These are phyloP conservation scores for Tephrocybe sp. DNA, from an alignment of 768 basidiomycete genomes.

Conservation along the genomic window DNA sequence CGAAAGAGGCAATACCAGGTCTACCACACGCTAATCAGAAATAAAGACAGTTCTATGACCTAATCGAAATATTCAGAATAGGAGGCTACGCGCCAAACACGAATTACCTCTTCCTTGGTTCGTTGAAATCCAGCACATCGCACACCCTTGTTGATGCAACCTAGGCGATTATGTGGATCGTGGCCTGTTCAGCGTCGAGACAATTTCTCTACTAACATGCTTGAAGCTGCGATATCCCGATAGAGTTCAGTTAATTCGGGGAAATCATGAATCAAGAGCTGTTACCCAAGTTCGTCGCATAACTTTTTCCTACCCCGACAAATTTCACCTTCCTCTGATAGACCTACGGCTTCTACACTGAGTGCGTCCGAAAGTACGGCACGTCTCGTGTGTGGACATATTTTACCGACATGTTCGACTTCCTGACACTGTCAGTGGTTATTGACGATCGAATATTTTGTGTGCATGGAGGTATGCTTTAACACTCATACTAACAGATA, in stretches of 20 bases:
- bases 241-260: slow-evolving; percentile 93
- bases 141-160: slow-evolving; percentile 15
- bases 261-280: slow-evolving; percentile 97
- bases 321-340: slow-evolving; percentile 38
- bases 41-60: slow-evolving; percentile 96
- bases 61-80: slow-evolving; percentile 99
- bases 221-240: slow-evolving; percentile 97
- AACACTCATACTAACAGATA: slow-evolving; percentile 7
- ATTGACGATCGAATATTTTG: slow-evolving; percentile 99
- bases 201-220: slow-evolving; percentile 95
- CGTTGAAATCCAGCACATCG: slow-evolving; percentile 28
- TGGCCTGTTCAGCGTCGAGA: slow-evolving; percentile 97
- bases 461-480: slow-evolving; percentile 85
- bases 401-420: slow-evolving; percentile 99
- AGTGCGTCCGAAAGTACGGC: slow-evolving; percentile 97
- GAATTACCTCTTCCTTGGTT: slow-evolving; percentile 97
- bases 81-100: slow-evolving; percentile 96
- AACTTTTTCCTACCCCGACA: slow-evolving; percentile 18
- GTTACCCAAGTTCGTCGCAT: slow-evolving; percentile 85
- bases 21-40: slow-evolving; percentile 31
- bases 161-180: slow-evolving; percentile 98
- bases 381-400: slow-evolving; percentile 97
- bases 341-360: slow-evolving; percentile 99
- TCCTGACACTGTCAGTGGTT: slow-evolving; percentile 93
- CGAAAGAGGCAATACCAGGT: slow-evolving; percentile 6